Percentiles rank a stretch among this genome's conserved stretches.
Conservation (phyloP, 2,329 filamentous ascomycete genomes). For the Cordyceps cicadae region DNA sequence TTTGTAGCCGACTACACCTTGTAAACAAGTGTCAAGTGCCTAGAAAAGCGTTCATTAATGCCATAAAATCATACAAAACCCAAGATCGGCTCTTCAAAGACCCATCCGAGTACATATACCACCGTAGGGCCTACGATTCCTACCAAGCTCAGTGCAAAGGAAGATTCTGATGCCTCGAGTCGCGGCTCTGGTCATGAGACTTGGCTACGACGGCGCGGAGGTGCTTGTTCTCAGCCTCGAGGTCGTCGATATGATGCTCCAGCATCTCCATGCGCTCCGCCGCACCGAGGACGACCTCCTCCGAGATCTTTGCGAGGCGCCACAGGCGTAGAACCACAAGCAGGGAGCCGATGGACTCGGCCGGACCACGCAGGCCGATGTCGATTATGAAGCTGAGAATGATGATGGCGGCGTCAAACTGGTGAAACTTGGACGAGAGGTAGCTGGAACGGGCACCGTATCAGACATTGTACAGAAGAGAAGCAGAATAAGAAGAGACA, state of each 20-base stretch:
- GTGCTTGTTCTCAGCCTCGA: conserved; percentile 39
- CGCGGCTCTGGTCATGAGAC: neutral
- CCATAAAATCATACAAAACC: neutral
- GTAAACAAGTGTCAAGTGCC: neutral
- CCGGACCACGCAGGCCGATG: conserved; percentile 47
- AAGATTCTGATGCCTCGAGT: neutral
- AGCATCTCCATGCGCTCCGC: conserved; percentile 54
- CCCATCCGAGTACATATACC: neutral
- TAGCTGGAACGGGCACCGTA: conserved; percentile 33
- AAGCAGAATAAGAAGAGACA: neutral
- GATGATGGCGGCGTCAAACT: conserved; percentile 57
- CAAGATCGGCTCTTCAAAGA: neutral
- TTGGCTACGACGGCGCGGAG: conserved; percentile 13
- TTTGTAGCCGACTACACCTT: neutral
- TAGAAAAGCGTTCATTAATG: neutral
- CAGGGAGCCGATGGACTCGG: conserved; percentile 58
- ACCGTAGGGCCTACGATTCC: neutral
- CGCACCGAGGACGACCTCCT: conserved; percentile 57
- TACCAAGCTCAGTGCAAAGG: neutral
- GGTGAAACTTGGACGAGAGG: conserved; percentile 51
- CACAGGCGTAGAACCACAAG: conserved; percentile 59
- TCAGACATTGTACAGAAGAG: neutral
- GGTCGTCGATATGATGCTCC: conserved; percentile 39
- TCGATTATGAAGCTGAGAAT: conserved; percentile 54
- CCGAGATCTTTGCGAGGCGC: conserved; percentile 62